Conservation (phyloP, 768 basidiomycete genomes). For the Amanita molliuscula region DNA sequence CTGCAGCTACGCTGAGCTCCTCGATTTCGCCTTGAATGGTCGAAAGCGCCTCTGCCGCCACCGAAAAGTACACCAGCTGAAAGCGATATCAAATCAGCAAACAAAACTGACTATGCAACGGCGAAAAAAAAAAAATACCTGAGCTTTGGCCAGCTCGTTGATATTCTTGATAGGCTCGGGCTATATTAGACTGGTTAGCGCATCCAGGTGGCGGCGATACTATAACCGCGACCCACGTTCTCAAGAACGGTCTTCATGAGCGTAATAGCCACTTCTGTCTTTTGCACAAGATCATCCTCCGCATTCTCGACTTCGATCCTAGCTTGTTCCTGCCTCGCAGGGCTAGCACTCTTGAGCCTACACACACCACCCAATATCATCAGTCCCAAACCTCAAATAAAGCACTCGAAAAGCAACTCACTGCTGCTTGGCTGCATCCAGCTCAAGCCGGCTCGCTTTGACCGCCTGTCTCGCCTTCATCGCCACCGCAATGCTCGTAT, state of each 20-base stretch:
- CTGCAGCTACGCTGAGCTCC: constrained; percentile 85
- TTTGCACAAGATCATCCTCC: constrained; percentile 93
- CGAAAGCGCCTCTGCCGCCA: constrained; percentile 75
- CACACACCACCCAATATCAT: not conserved
- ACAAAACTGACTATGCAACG: not conserved
- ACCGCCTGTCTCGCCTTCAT: constrained; percentile 89
- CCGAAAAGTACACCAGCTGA: constrained; percentile 61
- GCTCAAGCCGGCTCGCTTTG: constrained; percentile 67
- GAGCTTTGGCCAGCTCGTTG: constrained; percentile 86
- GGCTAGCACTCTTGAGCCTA: constrained; percentile 71
- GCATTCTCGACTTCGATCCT: constrained; percentile 88
- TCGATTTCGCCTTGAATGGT: constrained; percentile 86
- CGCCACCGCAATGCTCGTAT: constrained; percentile 76
- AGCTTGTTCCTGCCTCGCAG: constrained; percentile 83
- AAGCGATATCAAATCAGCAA: not conserved
- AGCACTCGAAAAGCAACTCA: constrained; percentile 27
- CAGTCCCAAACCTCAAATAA: not conserved
- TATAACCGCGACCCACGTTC: constrained; percentile 55
- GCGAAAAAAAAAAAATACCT: constrained; percentile 36
- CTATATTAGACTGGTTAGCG: constrained; percentile 24
- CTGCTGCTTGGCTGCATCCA: constrained; percentile 87
- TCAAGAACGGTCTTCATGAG: constrained; percentile 98
- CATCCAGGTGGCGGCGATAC: not conserved
- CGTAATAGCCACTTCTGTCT: constrained; percentile 94
- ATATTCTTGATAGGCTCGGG: constrained; percentile 95